These are phyloP conservation scores for Eudorina sp. DNA, from an alignment of 139 green algal species.

Conservation along the genomic window DNA sequence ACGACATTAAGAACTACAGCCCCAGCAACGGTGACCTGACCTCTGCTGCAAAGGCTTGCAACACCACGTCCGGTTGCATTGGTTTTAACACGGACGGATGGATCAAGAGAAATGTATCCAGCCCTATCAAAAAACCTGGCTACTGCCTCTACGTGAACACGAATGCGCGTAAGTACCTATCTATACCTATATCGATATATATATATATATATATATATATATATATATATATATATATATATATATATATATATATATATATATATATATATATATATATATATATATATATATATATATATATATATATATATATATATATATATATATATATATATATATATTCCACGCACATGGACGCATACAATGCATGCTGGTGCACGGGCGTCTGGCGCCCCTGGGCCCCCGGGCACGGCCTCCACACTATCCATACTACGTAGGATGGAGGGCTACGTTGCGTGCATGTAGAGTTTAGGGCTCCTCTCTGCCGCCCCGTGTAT, in stretches of 20 bases:
- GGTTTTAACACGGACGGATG: not conserved
- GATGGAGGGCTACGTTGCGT: no score
- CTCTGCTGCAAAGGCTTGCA: not conserved
- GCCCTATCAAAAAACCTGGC: not conserved
- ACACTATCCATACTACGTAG: not conserved
- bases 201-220: constrained; percentile 12
- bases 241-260: not conserved
- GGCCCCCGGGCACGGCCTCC: no score
- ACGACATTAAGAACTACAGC: not conserved
- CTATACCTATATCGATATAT: not conserved
- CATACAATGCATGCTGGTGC: not conserved
- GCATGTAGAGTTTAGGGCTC: no score
- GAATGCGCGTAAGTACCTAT: not conserved
- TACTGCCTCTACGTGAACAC: not conserved
- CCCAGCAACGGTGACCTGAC: not conserved
- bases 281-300: not conserved
- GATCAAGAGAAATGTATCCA: not conserved
- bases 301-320: constrained; percentile 2
- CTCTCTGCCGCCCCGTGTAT: no score
- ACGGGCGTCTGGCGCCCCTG: not conserved
- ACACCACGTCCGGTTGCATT: not conserved
- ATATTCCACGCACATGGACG: not conserved
- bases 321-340: constrained; percentile 7
- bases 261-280: constrained; percentile 10
- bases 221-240: not conserved